Base-by-base conservation (phyloP, 192 early-diverging fungal species). In the Coemansia sp. region DNA sequence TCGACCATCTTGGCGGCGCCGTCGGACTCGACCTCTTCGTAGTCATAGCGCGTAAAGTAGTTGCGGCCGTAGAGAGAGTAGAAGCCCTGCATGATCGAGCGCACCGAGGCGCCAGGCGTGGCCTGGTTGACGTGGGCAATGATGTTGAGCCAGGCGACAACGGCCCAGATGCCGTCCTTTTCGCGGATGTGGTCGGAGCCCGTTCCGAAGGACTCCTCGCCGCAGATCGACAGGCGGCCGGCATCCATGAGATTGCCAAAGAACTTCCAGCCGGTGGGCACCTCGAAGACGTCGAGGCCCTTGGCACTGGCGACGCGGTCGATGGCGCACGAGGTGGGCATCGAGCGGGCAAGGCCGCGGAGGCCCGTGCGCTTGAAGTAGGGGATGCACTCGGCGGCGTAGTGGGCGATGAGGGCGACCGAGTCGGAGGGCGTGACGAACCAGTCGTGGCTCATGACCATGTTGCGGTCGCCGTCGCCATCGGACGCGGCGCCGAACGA, bases 241-340 rank as follows among this genome's bases (percentile, higher is more conserved):
- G 93, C 95, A 70, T 98, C 97, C 95, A 98, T 96, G 45, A 98
- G 75, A 82, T 97, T 97, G 46, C 97, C 95, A 87, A 98, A 98
- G 84, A 98, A 98, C 82, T 95, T 91, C 90, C 89, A 90, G 36
- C 87, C 91, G 6, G 96, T 98, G 14, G 96, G 96, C 4, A 93
- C 91, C 75, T 97, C 94, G 67, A 90, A 98, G 59, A 83, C 54
- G 52, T 89, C 74, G 13, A 93, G 64, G 0, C 88, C 87, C 75
- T 91, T 87, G 75, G 91, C 89, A 49, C 85, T 78, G 0, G 93
- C 95, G 7, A 98, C 97, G 14, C 85, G 74, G 67, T 98, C 97
- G 20, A 98, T 69, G 9, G 97, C 93, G 54, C 84, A 87, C 28
- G 86, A 89, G 10, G 97, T 98, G n/a, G 97, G 97, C 97, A 98